Base-by-base conservation (phyloP, 257 asterid genomes). In the Forsythia viridissima region DNA sequence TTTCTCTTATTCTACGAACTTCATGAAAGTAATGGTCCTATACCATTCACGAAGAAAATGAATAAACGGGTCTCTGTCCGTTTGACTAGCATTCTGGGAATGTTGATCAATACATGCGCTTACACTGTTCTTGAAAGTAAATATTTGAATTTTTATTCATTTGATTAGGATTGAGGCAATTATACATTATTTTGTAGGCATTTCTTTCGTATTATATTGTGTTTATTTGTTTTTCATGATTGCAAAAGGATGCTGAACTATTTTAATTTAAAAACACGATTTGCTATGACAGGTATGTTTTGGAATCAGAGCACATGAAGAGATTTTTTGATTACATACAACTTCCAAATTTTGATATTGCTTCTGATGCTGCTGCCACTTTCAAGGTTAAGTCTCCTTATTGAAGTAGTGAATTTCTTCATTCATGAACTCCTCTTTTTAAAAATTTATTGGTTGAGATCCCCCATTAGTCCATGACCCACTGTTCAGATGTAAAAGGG, bases 291-390 rank as follows among this genome's bases (percentile, higher is more conserved):
- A 90, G 92, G 86, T 88, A 92, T 61, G 93, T 93, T 73, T 79
- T 92, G 89, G 91, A 90, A 72, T 91, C 95, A 39, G 89, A 93
- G 86, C 94, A 85, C 74, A 89, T 93, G 94, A 91, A 85, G 87
- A 86, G 86, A 30, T 89, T 90, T 68, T 93, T 92, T 79, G 89
- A 83, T 76, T 90, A 84, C 70, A 88, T 93, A 74, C 93, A 88
- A 86, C 85, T 92, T 41, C 90, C 93, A 40, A 84, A 88, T 79
- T 89, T 84, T 76, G 94, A 90, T 82, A 84, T 93, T 72, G 89
- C 97, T 70, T 92, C 94, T 10, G 97, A 91, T 84, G 96, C 97
- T 73, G 90, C 90, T 73, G 92, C 91, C 55, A 93, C 96, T 41
- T 93, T 93, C 88, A 90, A 88, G 94, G 96, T 91, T 77, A 52